Evolutionary conservation across 352 stramenopile genomes (phyloP).

Genomic region (Phytophthora boehmeriae): DNA sequence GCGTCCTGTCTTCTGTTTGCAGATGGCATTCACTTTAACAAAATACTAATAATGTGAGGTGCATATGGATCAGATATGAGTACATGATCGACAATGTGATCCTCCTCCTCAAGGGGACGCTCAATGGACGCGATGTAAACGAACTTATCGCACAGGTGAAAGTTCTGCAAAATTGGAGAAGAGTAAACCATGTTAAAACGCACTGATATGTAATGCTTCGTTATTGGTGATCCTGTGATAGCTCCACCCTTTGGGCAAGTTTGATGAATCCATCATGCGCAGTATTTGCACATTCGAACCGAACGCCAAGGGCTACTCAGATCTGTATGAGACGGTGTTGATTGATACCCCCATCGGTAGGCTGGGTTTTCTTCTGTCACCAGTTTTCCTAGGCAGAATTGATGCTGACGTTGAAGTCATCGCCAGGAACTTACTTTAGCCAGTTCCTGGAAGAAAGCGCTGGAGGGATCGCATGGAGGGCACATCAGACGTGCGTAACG

Average conservation of each 20-base stretch:
- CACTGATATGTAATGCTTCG: not conserved
- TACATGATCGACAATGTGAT: constrained; percentile 99
- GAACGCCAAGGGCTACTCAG: constrained; percentile 97
- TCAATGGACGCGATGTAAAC: constrained; percentile 96
- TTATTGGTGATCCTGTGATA: constrained; percentile 39
- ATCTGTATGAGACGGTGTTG: constrained; percentile 99
- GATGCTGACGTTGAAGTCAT: not conserved
- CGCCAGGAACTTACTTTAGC: constrained; percentile 96
- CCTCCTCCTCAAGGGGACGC: constrained; percentile 97
- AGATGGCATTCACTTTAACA: not conserved
- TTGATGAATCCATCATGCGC: constrained; percentile 99
- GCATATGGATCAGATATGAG: constrained; percentile 79
- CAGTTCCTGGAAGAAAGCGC: constrained; percentile 96
- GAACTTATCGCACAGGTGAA: constrained; percentile 95
- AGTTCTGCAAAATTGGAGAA: not conserved
- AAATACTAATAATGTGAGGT: not conserved
- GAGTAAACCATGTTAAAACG: no score
- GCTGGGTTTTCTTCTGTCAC: constrained; percentile 2
- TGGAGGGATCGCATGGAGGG: constrained; percentile 82
- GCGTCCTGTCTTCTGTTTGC: constrained; percentile 30
- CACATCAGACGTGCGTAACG: constrained; percentile 92
- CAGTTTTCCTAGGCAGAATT: not conserved
- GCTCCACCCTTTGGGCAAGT: constrained; percentile 98
- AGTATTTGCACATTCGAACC: constrained; percentile 98
- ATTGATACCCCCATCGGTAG: constrained; percentile 98